Evolutionary conservation across 805 yeast species (phyloP).

Genomic region (Yarrowia sp.): DNA sequence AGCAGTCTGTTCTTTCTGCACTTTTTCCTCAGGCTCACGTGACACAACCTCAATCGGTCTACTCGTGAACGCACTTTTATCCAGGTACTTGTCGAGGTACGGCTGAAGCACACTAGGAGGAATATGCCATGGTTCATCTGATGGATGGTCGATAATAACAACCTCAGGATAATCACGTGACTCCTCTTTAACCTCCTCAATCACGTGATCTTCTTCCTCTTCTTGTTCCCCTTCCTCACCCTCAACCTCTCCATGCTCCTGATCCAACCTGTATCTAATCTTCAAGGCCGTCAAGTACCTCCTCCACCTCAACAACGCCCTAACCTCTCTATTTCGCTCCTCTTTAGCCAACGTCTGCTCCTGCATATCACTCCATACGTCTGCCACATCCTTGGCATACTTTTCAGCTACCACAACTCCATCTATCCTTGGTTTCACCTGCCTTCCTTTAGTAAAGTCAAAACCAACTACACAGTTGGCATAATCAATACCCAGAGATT

Average conservation of each 20-base stretch:
- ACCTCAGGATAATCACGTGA: not conserved
- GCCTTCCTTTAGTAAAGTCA: conserved; percentile 55
- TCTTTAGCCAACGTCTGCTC: conserved; percentile 52
- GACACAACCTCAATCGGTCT: not conserved
- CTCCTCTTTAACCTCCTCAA: not conserved
- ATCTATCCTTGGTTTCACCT: conserved; percentile 61
- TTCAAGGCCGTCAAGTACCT: conserved; percentile 39
- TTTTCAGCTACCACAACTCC: conserved; percentile 75
- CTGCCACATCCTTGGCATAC: conserved; percentile 56
- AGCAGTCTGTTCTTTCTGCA: not conserved
- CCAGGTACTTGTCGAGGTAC: not conserved
- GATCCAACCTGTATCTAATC: conserved; percentile 32
- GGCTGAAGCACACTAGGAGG: not conserved
- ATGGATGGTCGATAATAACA: not conserved
- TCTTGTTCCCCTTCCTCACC: not conserved
- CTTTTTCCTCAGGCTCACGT: not conserved
- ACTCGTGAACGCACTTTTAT: not conserved
- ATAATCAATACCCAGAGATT: conserved; percentile 64
- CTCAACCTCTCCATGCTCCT: conserved; percentile 32
- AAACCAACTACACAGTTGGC: conserved; percentile 88
- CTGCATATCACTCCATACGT: conserved; percentile 41
- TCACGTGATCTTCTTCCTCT: not conserved
- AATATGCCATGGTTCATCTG: conserved; percentile 6
- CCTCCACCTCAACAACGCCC: conserved; percentile 40
- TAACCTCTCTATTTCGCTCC: conserved; percentile 47